Evolutionary conservation across 352 stramenopile species (phyloP), one percentile per base, ranked within the genome.

Genomic region (Salisapilia sapeloensis): DNA sequence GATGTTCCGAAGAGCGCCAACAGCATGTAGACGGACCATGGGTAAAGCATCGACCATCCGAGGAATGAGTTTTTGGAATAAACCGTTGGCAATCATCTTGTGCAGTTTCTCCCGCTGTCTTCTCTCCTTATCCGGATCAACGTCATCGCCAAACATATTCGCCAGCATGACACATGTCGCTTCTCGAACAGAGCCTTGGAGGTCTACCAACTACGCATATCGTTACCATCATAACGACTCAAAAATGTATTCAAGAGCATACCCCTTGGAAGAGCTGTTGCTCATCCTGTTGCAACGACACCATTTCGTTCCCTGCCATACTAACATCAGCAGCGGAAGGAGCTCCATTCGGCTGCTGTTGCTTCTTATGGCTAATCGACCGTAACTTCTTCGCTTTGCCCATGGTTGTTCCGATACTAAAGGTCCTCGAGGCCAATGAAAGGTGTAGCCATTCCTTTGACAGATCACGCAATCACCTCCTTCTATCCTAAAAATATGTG

Each of bases 341-440:
- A 3, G 55, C 63, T 15, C 64, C 70, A 2, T 64, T 80, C 3
- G 70, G 67, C 29, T 64, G 62, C 42, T 44, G 47, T 33, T 62
- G 55, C 49, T 82, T 86, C 63, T 86, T 86, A 56, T 90, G 74
- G 50, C 67, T 84, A 20, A 59, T 81, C 14, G 57, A 61, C n/a
- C 74, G 70, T 23, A 67, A 42, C 57, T 90, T 90, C 74, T 90
- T 90, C 35, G 72, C 65, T 50, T 86, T 86, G 45, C 74, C 74
- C 74, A 90, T 90, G 38, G 8, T 42, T 31, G 18, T 51, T n/a
- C n/a, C n/a, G n/a, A n/a, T n/a, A n/a, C n/a, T n/a, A n/a, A n/a
- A n/a, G n/a, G n/a, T n/a, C n/a, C n/a, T n/a, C n/a, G n/a, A n/a
- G n/a, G n/a, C n/a, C n/a, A n/a, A n/a, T n/a, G n/a, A n/a, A n/a